These are phyloP conservation scores for Calcarisporium arbuscula DNA, from an alignment of 2,329 filamentous ascomycete genomes.

Conservation along the genomic window DNA sequence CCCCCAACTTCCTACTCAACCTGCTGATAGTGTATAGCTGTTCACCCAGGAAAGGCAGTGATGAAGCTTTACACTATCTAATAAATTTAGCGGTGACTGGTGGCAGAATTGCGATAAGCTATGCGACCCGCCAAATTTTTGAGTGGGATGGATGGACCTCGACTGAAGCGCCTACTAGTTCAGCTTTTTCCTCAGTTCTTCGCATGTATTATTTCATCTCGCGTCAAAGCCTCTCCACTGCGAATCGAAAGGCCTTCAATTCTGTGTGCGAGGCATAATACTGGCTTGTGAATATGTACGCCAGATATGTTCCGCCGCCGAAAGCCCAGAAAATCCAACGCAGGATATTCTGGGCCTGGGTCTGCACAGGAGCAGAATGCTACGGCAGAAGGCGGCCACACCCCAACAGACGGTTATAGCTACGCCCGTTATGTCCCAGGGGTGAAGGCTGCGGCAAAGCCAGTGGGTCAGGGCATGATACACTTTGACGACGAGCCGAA, in stretches of 20 bases:
- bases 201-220: background rate
- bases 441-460: slow-evolving; percentile 14
- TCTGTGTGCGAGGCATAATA: slow-evolving; percentile 12
- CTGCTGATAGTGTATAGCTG: too few species aligned
- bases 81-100: slow-evolving; percentile 28
- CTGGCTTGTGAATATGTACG: slow-evolving; percentile 28
- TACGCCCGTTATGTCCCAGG: slow-evolving; percentile 38
- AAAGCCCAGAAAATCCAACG: slow-evolving; percentile 15
- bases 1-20: too few species aligned
- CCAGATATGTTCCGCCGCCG: slow-evolving; percentile 34
- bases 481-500: slow-evolving; percentile 23
- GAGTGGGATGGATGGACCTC: too few species aligned
- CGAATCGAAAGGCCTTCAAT: slow-evolving; percentile 10
- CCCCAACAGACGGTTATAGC: slow-evolving; percentile 16
- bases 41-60: too few species aligned
- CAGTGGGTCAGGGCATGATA: slow-evolving; percentile 4
- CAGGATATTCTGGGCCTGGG: slow-evolving; percentile 1
- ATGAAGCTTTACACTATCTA: background rate
- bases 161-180: slow-evolving; percentile 1
- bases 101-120: slow-evolving; percentile 33
- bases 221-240: slow-evolving; percentile 1
- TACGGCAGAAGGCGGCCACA: slow-evolving; percentile 2
- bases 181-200: background rate
- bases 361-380: slow-evolving; percentile 6
- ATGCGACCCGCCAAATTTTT: slow-evolving; percentile 27